Evolutionary conservation across 352 stramenopile species (phyloP).

Genomic region (Bremia lactucae): DNA sequence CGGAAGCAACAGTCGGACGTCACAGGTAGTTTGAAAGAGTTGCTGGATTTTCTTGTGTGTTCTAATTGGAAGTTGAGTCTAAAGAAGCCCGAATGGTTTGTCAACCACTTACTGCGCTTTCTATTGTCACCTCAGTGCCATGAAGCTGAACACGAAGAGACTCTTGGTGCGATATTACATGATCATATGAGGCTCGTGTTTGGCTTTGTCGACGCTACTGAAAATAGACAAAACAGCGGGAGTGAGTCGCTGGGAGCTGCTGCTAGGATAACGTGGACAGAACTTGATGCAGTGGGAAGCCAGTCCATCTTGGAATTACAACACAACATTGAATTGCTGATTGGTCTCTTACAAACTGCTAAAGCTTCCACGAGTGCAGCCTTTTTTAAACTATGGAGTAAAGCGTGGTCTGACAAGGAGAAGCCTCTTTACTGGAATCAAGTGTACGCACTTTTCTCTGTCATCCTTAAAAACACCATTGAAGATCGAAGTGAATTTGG

Average conservation of each 20-base stretch:
- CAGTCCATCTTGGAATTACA: constrained; percentile 10
- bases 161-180: constrained; percentile 25
- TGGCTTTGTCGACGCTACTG: constrained; percentile 15
- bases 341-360: constrained; percentile 11
- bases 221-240: constrained; percentile 13
- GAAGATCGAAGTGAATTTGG: constrained; percentile 10
- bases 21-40: constrained; percentile 14
- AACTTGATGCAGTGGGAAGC: constrained; percentile 15
- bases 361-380: constrained; percentile 12
- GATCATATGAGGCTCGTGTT: constrained; percentile 44
- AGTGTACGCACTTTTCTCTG: constrained; percentile 24
- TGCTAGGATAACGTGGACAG: constrained; percentile 1
- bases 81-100: constrained; percentile 72
- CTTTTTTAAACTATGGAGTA: constrained; percentile 40
- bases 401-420: constrained; percentile 25
- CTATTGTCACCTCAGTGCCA: constrained; percentile 28
- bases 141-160: constrained; percentile 14
- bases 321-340: constrained; percentile 18
- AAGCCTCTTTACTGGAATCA: constrained; percentile 33
- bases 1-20: constrained; percentile 8
- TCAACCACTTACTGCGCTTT: constrained; percentile 48
- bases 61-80: constrained; percentile 37
- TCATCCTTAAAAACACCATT: constrained; percentile 9
- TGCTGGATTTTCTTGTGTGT: constrained; percentile 34
- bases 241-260: constrained; percentile 2